These are phyloP conservation scores for Pythium dissimile DNA, from an alignment of 352 stramenopile genomes.

Conservation along the genomic window DNA sequence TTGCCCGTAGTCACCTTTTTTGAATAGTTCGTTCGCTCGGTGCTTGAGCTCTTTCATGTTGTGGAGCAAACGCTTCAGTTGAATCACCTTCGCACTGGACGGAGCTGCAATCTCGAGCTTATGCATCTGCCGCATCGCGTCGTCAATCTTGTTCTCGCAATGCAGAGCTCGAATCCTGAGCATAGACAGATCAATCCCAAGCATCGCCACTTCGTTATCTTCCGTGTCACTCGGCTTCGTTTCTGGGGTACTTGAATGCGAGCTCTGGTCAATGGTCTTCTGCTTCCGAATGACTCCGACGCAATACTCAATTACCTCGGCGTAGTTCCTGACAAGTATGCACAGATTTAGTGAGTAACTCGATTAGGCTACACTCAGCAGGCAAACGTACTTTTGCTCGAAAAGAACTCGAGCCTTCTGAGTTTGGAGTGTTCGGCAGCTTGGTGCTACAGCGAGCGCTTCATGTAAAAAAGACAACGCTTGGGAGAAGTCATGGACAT, in stretches of 20 bases:
- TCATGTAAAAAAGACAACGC: conserved; percentile 47
- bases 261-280: conserved; percentile 17
- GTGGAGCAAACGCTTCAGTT: conserved; percentile 57
- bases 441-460: conserved; percentile 49
- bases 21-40: conserved; percentile 67
- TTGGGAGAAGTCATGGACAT: conserved; percentile 40
- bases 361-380: no score
- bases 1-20: conserved; percentile 43
- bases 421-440: conserved; percentile 48
- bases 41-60: conserved; percentile 70
- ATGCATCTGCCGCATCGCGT: conserved; percentile 48
- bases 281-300: conserved; percentile 52
- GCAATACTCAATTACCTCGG: conserved; percentile 48
- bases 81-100: conserved; percentile 68
- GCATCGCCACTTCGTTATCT: conserved; percentile 38
- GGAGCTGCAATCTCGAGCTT: conserved; percentile 61
- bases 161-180: conserved; percentile 46
- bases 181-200: conserved; percentile 62
- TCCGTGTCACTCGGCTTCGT: conserved; percentile 2
- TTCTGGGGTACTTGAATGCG: background rate
- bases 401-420: conserved; percentile 65
- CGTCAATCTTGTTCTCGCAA: conserved; percentile 66
- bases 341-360: background rate
- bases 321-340: conserved; percentile 39
- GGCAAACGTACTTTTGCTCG: conserved; percentile 51